These are phyloP conservation scores for Daucus carota DNA, from an alignment of 129 eudicot genomes.

Conservation along the genomic window DNA sequence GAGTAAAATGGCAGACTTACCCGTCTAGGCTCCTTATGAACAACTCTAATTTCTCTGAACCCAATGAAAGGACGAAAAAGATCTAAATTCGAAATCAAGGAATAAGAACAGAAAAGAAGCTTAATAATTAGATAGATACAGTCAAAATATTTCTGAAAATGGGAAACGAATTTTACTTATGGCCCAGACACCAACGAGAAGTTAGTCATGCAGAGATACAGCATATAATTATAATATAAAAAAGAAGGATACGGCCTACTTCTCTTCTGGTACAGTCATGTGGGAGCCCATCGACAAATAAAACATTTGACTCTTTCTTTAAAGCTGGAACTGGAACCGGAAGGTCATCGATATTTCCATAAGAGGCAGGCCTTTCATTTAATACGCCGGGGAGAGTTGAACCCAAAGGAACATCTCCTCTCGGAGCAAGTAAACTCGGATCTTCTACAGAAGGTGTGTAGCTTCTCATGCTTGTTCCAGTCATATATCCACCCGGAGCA, in stretches of 20 bases:
- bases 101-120: conserved; percentile 11
- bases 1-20: conserved; percentile 38
- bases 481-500: conserved; percentile 30
- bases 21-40: conserved; percentile 90
- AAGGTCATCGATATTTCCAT: conserved; percentile 37
- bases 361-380: conserved; percentile 41
- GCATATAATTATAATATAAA: neutral
- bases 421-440: conserved; percentile 26
- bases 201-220: neutral
- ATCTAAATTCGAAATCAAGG: conserved; percentile 60
- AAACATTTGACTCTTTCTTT: conserved; percentile 48
- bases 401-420: conserved; percentile 36
- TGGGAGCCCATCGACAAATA: conserved; percentile 88
- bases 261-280: conserved; percentile 79
- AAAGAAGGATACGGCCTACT: conserved; percentile 78
- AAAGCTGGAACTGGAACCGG: conserved; percentile 33
- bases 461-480: conserved; percentile 29
- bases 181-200: neutral
- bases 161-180: too few species aligned
- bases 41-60: conserved; percentile 68
- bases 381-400: conserved; percentile 33
- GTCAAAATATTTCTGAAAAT: neutral
- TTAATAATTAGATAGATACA: neutral
- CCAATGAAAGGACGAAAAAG: conserved; percentile 89
- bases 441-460: conserved; percentile 39